Base-by-base conservation (phyloP, 2,329 filamentous ascomycete species). In the Diplodia sapinea region DNA sequence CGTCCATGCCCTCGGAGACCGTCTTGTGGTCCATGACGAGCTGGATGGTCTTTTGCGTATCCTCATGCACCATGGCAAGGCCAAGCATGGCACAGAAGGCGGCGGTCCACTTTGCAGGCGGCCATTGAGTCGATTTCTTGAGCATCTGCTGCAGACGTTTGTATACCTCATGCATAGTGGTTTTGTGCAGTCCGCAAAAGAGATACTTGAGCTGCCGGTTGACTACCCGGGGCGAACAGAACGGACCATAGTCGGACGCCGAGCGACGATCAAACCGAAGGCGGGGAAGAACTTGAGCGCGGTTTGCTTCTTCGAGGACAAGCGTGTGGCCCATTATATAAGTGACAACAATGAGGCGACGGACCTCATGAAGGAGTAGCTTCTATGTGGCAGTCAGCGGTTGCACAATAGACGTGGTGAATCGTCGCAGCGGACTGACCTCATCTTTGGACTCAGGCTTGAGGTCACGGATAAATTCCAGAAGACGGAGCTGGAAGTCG, bases 141-240 rank as follows among this genome's bases (percentile, higher is more conserved):
- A 83, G 79, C 26, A 82, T 80, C 33, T 82, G 78, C 69, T 84
- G 82, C 17, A 82, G 76, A 69, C 80, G 81, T 68, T 82, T 82
- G 62, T 84, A 76, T 11, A 83, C 77, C 8, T 76, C 75, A 23
- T 76, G 72, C 71, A 82, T 80, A 59, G 81, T 80, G 17, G 75
- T 71, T 36, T 76, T 75, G 65, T 82, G 82, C 17, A 84, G 74
- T 26, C 78, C 72, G 15, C 74, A 74, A 74, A 83, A 84, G 75
- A 83, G 82, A 76, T 82, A 83, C 69, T 84, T 84, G 17, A 84
- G 76, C 69, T 84, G 82, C 15, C 80, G 78, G 65, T 82, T 83
- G 13, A 82, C 82, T 71, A 84, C 80, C 65, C 81, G 79, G 2
- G 82, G 81, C 4, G 77, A 77, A n/a, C 76, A 79, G 69, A 73